Base-by-base conservation (phyloP, 2,329 filamentous ascomycete genomes). In the Fusarium chuoi region DNA sequence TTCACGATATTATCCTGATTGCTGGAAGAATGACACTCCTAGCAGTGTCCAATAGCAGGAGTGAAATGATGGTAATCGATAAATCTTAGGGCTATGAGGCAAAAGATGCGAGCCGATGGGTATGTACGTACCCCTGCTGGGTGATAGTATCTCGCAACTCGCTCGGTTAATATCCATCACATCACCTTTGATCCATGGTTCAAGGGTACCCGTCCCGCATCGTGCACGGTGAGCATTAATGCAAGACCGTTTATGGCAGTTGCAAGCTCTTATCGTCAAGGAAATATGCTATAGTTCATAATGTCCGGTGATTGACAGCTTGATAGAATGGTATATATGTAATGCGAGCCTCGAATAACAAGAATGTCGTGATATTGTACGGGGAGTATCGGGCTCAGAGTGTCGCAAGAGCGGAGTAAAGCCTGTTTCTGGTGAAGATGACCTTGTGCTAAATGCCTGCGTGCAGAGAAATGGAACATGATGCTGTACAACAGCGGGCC, bases 401-500 rank as follows among this genome's bases (percentile, higher is more conserved):
- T 35, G 44, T 20, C 51, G 22, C 44, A 44, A 26, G 36, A 39
- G 26, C 42, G 52, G 42, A 45, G 35, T 22, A 58, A 30, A 30
- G 18, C 20, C 46, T 24, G 35, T 6, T 58, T 57, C n/a, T 33
- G 41, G 60, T 58, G 41, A 46, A 30, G n/a, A 24, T 60, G 42
- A 20, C 35, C 65, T 70, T 44, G 46, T 64, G 42, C 36, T 51
- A 48, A 55, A 44, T 60, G 65, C 26, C 26, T 38, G 48, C 7
- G 24, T 28, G 35, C 51, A 54, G 35, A 26, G 35, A 39, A 28
- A 38, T 38, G 51, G 51, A 39, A 38, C 24, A 38, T n/a, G 51
- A 28, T 39, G 51, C 51, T 33, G 59, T 36, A 51, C 18, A 54
- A 65, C 49, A 45, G 64, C 44, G 44, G 54, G 56, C 26, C 70